Base-by-base conservation (phyloP, 2,329 filamentous ascomycete genomes). In the Epicoccum sorghinum region DNA sequence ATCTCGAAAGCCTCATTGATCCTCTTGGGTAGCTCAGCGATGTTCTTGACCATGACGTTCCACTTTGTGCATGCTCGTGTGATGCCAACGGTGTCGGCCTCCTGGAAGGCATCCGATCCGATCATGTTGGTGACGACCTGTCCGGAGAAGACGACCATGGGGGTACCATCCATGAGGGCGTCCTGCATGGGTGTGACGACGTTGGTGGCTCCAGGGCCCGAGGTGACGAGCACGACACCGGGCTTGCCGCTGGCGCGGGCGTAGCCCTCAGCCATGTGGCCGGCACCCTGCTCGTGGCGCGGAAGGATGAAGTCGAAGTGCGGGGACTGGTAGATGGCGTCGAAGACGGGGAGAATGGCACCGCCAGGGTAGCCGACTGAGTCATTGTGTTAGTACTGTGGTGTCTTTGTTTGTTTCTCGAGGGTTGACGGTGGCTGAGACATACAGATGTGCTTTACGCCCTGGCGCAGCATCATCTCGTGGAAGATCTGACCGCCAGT, bases 1-100 rank as follows among this genome's bases (percentile, higher is more conserved):
- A 98, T 98, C 79, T 98, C 93, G 71, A 98, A 98, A 43, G 95
- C 95, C 79, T 98, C 95, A 75, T 97, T 96, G 72, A 98, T 98
- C 62, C 93, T 86, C 68, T 90, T 86, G 45, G 95, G 95, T 51
- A 99, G 83, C 78, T 99, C 95, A 45, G 91, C 92, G 50, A 96
- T 87, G 75, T 89, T 93, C 83, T 96, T 97, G 43, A 97, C 91
- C 92, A 98, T 96, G 57, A 96, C 91, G 69, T 98, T 98, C 95
- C 95, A 99, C 81, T 98, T 98, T 65, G 93, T 97, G 83, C 93
- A 97, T 18, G 93, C 88, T 69, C 93, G 86, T 30, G 91, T 96
- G 75, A 99, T 98, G 65, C 93, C 93, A 55, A 97, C 82, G 32
- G 96, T 88, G 72, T 99, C 95, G 55, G 92, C 93, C 78, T 98